Evolutionary conservation across 176 grass and related monocot species (phyloP).

Genomic region (Tillandsia fasciculata): DNA sequence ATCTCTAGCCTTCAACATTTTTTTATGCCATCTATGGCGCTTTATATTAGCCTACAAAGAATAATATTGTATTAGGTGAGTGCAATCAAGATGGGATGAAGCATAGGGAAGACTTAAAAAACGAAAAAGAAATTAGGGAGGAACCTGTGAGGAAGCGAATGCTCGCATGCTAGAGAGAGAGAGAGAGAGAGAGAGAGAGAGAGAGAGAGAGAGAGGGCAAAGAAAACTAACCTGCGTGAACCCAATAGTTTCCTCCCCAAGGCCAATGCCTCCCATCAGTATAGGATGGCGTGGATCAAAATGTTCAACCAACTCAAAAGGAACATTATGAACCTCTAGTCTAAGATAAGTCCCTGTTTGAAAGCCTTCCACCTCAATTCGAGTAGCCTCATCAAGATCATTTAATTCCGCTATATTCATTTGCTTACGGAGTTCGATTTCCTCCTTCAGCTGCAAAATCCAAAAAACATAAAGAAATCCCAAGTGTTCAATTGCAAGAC

Average conservation of each 20-base stretch:
- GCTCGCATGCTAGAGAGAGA: background rate
- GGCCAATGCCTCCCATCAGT: conserved; percentile 77
- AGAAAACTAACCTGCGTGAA: conserved; percentile 71
- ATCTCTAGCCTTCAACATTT: conserved; percentile 85
- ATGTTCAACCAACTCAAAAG: conserved; percentile 89
- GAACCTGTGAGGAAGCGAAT: too few species aligned
- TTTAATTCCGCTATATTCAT: conserved; percentile 73
- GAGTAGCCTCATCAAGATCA: conserved; percentile 76
- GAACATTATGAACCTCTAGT: conserved; percentile 84
- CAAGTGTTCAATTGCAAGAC: conserved; percentile 4
- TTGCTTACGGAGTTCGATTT: conserved; percentile 83
- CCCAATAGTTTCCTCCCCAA: conserved; percentile 85
- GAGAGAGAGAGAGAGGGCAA: background rate
- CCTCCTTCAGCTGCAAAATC: conserved; percentile 70
- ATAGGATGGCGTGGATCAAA: conserved; percentile 85
- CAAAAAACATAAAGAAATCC: conserved; percentile 11
- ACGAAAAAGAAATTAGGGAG: background rate
- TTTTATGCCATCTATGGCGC: conserved; percentile 89
- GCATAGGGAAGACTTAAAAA: background rate
- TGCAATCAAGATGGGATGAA: too few species aligned
- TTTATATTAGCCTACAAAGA: conserved; percentile 57
- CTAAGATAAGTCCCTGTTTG: conserved; percentile 79
- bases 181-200: background rate
- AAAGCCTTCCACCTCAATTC: conserved; percentile 84
- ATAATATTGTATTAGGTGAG: background rate